Percentiles rank a stretch among this genome's conserved stretches.
phyloP scores from a whole-genome alignment of 2,329 filamentous ascomycete genomes.

The Pseudogymnoascus sp. region DNA sequence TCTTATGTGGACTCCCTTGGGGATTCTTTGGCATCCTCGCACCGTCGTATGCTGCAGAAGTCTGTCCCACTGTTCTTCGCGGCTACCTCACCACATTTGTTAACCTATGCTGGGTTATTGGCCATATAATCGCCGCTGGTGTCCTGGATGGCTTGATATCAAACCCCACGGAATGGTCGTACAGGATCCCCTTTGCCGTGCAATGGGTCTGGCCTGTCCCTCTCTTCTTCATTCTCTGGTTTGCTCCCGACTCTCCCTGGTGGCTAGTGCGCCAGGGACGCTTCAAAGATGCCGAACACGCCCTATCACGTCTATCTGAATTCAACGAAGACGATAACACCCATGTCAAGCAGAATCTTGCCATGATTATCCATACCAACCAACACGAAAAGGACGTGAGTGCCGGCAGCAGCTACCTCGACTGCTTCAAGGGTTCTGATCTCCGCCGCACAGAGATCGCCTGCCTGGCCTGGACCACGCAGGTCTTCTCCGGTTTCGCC shows the following conservation, averaged over 20 bases:
- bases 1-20: slow-evolving; percentile 43
- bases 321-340: slow-evolving; percentile 50
- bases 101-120: slow-evolving; percentile 48
- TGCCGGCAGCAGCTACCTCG: slow-evolving; percentile 62
- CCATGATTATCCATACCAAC: slow-evolving; percentile 48
- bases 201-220: slow-evolving; percentile 42
- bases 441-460: slow-evolving; percentile 69
- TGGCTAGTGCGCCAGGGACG: slow-evolving; percentile 39
- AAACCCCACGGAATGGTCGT: slow-evolving; percentile 13
- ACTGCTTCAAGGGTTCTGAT: slow-evolving; percentile 77
- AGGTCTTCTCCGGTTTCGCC: slow-evolving; percentile 55
- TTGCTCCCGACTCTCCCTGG: slow-evolving; percentile 42
- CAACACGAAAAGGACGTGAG: slow-evolving; percentile 52
- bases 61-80: slow-evolving; percentile 48
- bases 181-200: slow-evolving; percentile 14
- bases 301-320: slow-evolving; percentile 1
- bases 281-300: slow-evolving; percentile 35
- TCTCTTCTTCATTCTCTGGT: slow-evolving; percentile 35
- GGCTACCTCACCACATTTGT: slow-evolving; percentile 49
- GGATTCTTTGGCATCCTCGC: slow-evolving; percentile 40
- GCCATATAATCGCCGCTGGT: slow-evolving; percentile 43
- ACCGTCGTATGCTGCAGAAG: slow-evolving; percentile 38
- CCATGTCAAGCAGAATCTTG: slow-evolving; percentile 33
- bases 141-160: slow-evolving; percentile 31
- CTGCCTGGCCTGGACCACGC: slow-evolving; percentile 57